Evolutionary conservation across 192 early-diverging fungal genomes (phyloP), one percentile per base, ranked within the genome.

Genomic region (Rhizophagus sp.): DNA sequence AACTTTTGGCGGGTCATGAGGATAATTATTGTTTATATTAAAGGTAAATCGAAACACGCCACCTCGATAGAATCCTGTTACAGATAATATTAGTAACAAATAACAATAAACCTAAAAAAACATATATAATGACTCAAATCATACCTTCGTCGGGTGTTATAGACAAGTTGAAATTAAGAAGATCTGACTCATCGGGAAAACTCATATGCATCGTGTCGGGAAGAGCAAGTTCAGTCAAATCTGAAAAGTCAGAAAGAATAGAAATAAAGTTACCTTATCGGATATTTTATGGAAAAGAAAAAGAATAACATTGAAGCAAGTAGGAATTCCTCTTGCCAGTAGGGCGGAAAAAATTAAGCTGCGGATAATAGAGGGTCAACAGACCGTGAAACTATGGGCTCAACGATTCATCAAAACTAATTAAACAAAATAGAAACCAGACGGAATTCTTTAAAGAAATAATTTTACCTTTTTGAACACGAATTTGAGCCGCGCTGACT

Each of bases 1-100:
- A 44, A 99, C 96, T 83, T 95, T 96, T 82, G 97, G 98, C 73
- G 97, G 91, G 72, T 97, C 95, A 84, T 97, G 96, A 57, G 98
- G 98, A 84, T 97, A 99, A 86, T 93, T 95, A 67, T 90, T 89
- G 79, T 90, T 92, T 36, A 99, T 88, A 4, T 90, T 88, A 76
- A 99, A 94, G 8, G 87, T 89, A 81, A 99, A 98, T 79, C 76
- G 82, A 85, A 97, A 99, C 24, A 85, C 75, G 24, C 96, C 97
- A 49, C 90, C 93, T 75, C 89, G 88, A 84, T 98, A 99, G 80
- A 94, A 95, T 41, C 95, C 95, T 90, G 65, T 24, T 30, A 76
- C 24, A 36, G 19, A 68, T 27, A 30, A 71, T 41, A 50, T 41
- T 36, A 72, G n/a, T 74, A 34, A 57, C 2, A 19, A 73, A 33